Conservation (phyloP, 345 rosid genomes). For the Brassica incana region DNA sequence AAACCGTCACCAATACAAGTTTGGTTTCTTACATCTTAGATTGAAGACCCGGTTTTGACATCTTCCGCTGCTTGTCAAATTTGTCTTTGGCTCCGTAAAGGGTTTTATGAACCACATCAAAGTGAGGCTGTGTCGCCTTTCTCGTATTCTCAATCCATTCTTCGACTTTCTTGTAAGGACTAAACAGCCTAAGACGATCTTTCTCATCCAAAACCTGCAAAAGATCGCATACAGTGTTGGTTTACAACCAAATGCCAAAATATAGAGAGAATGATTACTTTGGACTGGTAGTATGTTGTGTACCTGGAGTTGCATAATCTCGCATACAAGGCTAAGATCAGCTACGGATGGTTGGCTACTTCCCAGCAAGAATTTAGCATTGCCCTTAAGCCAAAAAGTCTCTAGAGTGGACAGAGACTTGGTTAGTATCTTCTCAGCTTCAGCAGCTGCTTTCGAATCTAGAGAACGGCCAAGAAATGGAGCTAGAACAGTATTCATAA, state of each 20-base stretch:
- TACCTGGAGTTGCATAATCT: slow-evolving; percentile 82
- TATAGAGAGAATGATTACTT: background rate
- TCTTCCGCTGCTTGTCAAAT: slow-evolving; percentile 41
- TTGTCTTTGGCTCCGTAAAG: slow-evolving; percentile 50
- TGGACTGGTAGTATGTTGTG: background rate
- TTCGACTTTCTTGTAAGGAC: slow-evolving; percentile 66
- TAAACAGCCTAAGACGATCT: slow-evolving; percentile 53
- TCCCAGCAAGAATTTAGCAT: slow-evolving; percentile 64
- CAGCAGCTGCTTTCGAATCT: slow-evolving; percentile 65
- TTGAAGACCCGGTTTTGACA: slow-evolving; percentile 9
- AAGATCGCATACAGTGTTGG: background rate
- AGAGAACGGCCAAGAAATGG: slow-evolving; percentile 56
- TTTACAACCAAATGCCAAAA: slow-evolving; percentile 4
- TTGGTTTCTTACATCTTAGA: background rate
- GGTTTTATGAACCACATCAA: slow-evolving; percentile 65
- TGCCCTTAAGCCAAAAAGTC: slow-evolving; percentile 77
- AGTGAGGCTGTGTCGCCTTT: slow-evolving; percentile 67
- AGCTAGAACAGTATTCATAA: slow-evolving; percentile 48
- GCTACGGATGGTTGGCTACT: slow-evolving; percentile 82
- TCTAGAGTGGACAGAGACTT: slow-evolving; percentile 61
- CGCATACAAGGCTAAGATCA: slow-evolving; percentile 83
- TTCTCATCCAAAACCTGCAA: slow-evolving; percentile 66
- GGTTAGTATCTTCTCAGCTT: slow-evolving; percentile 55
- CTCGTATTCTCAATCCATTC: slow-evolving; percentile 76
- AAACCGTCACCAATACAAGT: background rate